Percentiles rank a stretch among this genome's conserved stretches.
Evolutionary conservation across 2,329 filamentous ascomycete species (phyloP).

Genomic region (Sarocladiaceae sp.): DNA sequence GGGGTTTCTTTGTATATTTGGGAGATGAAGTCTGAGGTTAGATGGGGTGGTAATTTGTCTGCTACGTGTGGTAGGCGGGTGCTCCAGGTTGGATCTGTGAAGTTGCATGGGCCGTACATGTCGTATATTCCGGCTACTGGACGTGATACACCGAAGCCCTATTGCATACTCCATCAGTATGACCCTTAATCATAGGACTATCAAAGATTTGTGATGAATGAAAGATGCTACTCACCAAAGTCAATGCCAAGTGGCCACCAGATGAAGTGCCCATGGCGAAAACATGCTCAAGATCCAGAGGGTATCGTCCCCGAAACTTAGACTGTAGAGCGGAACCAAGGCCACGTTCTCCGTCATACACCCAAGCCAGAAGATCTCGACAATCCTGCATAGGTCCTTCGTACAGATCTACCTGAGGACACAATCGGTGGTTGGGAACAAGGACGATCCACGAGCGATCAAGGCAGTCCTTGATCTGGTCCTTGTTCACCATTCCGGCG

Average conservation of each 20-base stretch:
- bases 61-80: background rate
- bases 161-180: too few species aligned
- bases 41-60: background rate
- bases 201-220: background rate
- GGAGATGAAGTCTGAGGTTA: background rate
- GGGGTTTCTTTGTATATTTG: background rate
- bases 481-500: conserved; percentile 31
- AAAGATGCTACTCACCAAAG: background rate
- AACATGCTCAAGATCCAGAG: background rate
- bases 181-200: background rate
- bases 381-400: background rate
- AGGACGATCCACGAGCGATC: conserved; percentile 32
- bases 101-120: background rate
- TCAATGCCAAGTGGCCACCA: background rate
- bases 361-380: background rate
- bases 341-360: background rate
- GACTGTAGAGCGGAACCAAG: background rate
- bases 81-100: background rate
- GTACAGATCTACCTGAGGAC: background rate
- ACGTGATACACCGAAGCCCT: background rate
- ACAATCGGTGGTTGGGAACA: conserved; percentile 18
- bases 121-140: background rate
- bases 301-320: background rate
- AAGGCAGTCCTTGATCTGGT: conserved; percentile 33
- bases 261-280: background rate